Base-by-base conservation (phyloP, 495 filamentous ascomycete species). In the Xylaria bambusicola region DNA sequence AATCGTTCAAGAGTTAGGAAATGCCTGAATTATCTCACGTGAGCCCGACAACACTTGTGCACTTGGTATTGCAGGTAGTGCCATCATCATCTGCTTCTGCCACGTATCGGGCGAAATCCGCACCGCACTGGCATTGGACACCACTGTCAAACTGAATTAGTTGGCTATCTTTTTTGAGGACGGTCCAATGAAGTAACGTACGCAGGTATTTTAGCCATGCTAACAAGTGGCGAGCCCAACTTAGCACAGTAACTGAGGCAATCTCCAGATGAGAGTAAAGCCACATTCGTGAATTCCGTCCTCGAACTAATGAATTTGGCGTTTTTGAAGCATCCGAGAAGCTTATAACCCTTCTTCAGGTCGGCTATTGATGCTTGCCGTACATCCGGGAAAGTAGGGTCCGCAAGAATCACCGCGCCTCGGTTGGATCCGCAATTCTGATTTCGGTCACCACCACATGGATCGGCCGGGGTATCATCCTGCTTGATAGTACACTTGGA, bases 301-400 rank as follows among this genome's bases (percentile, higher is more conserved):
- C n/a, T 24, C 9, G 56, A 52, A 44, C n/a, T n/a, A n/a, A 38
- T 27, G 36, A 52, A 52, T 26, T 45, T 45, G 23, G 26, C 38
- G 9, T 41, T 24, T n/a, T 33, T 21, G 56, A 59, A 59, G 56
- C 56, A 59, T 29, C 38, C 48, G 2, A 59, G 48, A 13, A 12
- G 9, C 6, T 23, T 47, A 8, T 52, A 59, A 38, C 38, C 29
- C 15, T 9, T n/a, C n/a, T n/a, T n/a, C n/a, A 31, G 56, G 8
- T 5, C 44, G 17, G 35, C 21, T n/a, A 48, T 5, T 1, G 17
- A 13, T 8, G 6, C 36, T 48, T 59, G 38, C 52, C n/a, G n/a
- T 48, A 38, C 6, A 35, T 52, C 56, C 9, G 56, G 46, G 33
- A 45, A 59, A n/a, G 56, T 52, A 26, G 56, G 56, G 27, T 52